Evolutionary conservation across 805 yeast genomes (phyloP).

Genomic region (Monosporozyma aquatica): DNA sequence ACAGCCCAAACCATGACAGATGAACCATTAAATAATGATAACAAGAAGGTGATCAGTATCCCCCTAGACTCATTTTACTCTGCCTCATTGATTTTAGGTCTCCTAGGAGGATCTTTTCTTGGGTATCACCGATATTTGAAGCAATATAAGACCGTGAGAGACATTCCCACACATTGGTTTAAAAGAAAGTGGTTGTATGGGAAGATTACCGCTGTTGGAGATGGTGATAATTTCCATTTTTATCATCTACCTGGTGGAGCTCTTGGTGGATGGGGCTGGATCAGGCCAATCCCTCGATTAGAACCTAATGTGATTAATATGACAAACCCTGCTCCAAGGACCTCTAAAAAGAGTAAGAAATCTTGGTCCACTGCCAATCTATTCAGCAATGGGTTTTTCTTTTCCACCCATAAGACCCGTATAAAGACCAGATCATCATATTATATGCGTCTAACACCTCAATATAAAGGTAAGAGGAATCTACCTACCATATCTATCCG

Average conservation of each 20-base stretch:
- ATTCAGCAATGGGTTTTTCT: neutral
- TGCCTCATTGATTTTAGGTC: neutral
- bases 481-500: conserved; percentile 64
- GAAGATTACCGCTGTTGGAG: conserved; percentile 82
- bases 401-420: neutral
- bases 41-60: neutral
- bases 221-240: conserved; percentile 89
- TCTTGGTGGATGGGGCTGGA: conserved; percentile 89
- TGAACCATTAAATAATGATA: neutral
- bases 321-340: no score
- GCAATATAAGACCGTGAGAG: conserved; percentile 41
- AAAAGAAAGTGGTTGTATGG: conserved; percentile 48
- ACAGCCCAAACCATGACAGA: neutral
- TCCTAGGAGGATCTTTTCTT: conserved; percentile 29
- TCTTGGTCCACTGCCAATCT: no score
- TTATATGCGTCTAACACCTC: conserved; percentile 20
- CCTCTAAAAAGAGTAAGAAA: no score
- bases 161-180: conserved; percentile 42
- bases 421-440: conserved; percentile 11
- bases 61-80: neutral
- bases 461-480: conserved; percentile 24
- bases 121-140: conserved; percentile 40
- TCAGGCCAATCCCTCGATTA: conserved; percentile 53
- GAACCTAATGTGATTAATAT: no score
- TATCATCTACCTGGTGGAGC: conserved; percentile 91